Evolutionary conservation across 2,329 filamentous ascomycete genomes (phyloP).

Genomic region (Blastomyces silverae): DNA sequence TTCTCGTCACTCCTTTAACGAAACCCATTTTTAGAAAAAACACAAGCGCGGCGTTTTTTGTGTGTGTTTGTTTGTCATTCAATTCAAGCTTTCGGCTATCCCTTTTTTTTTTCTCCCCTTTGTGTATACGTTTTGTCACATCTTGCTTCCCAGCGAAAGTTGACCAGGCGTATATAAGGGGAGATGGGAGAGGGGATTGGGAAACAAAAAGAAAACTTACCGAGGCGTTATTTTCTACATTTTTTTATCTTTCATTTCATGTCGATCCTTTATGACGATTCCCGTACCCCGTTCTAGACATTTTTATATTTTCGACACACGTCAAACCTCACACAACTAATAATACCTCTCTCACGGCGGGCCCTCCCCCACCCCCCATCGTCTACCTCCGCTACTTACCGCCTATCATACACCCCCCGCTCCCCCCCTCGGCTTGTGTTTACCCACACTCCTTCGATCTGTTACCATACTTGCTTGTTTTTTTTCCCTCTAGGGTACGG

Average conservation of each 20-base stretch:
- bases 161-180: conserved; percentile 7
- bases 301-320: neutral
- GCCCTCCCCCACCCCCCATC: no score
- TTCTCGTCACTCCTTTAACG: conserved; percentile 30
- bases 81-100: conserved; percentile 9
- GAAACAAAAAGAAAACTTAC: neutral
- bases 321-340: neutral
- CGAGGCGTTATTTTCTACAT: conserved; percentile 6
- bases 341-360: no score
- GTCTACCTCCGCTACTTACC: no score
- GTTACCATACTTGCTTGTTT: conserved; percentile 2
- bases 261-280: conserved; percentile 5
- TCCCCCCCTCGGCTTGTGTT: no score
- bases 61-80: conserved; percentile 7
- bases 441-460: conserved; percentile 14
- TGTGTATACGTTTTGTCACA: conserved; percentile 21
- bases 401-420: no score
- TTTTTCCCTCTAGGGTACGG: neutral
- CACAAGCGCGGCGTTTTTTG: conserved; percentile 23
- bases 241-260: conserved; percentile 6
- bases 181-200: neutral
- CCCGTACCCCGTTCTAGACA: conserved; percentile 9
- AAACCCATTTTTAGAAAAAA: conserved; percentile 20
- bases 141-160: conserved; percentile 6
- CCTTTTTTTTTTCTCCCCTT: conserved; percentile 15